Evolutionary conservation across 2,329 filamentous ascomycete species (phyloP), one percentile per base, ranked within the genome.

Genomic region (Fusarium scirpi): DNA sequence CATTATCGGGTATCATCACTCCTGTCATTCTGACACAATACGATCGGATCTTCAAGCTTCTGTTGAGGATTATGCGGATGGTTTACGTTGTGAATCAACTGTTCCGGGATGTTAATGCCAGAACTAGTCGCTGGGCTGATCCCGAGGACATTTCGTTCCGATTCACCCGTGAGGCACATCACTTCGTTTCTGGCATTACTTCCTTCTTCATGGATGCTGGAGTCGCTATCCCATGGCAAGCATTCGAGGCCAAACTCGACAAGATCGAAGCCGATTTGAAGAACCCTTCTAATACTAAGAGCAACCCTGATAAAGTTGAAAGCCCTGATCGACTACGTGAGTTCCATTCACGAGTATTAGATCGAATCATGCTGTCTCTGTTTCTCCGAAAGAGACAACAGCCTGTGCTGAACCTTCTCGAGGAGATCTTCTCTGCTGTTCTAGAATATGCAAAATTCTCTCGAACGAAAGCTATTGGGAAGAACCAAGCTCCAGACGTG

Each of bases 131-230:
- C 16, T 82, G 80, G 77, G 64, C 75, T 27, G 70, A 79, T 63
- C 77, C 76, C 47, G 82, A 79, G 76, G 85, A 77, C 18, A 72
- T 73, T 16, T 77, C 81, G 1, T 82, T 87, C 62, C 87, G 87
- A 51, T 94, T 98, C 70, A 86, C 90, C 8, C 85, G 91, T 40
- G 92, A 97, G 76, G 91, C 93, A 1, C 90, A 93, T 56, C 91
- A 96, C 77, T 94, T 98, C 70, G 85, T 97, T 25, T 86, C 88
- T 1, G 88, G 88, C 12, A 80, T 98, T 1, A 87, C 90, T 41
- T 87, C 90, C 2, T 96, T 98, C 76, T 92, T 94, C 73, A 91
- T 97, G 68, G 92, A 95, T 62, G 87, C 89, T 1, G 94, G 91
- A 3, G 90, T 98, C 53, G 86, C 87, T 10, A 84, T 86, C 18